Percentiles rank a stretch among this genome's conserved stretches.
phyloP scores from a whole-genome alignment of 768 basidiomycete genomes.

The Coprinopsis marcescibilis region DNA sequence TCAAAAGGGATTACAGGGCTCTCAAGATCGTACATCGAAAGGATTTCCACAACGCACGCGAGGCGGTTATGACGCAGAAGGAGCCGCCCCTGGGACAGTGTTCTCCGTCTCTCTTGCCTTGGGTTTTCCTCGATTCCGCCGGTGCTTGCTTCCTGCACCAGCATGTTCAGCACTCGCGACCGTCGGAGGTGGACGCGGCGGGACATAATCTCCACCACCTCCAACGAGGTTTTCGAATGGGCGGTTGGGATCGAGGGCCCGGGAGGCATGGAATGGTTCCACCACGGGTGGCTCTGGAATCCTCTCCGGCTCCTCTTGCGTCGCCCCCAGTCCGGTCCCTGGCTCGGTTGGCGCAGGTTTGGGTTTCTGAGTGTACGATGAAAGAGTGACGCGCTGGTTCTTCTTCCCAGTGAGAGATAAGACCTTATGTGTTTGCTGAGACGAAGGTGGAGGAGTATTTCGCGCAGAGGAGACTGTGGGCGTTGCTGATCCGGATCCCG shows the following conservation, averaged over 20 bases:
- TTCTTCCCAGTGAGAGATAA: conserved; percentile 48
- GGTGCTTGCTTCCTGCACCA: no score
- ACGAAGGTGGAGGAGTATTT: conserved; percentile 20
- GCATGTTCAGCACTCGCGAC: no score
- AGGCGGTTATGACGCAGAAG: no score
- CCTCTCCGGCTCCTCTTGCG: neutral
- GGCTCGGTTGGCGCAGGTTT: conserved; percentile 28
- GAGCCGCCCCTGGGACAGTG: no score
- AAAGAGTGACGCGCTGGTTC: conserved; percentile 46
- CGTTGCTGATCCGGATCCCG: no score
- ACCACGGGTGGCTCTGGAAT: neutral
- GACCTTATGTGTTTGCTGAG: conserved; percentile 45
- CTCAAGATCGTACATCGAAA: no score
- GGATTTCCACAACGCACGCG: no score
- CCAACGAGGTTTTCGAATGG: neutral
- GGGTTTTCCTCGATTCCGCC: no score
- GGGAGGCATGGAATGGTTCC: neutral
- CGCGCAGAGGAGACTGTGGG: conserved; percentile 8
- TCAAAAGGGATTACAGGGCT: no score
- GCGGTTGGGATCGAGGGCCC: neutral
- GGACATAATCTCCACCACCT: neutral
- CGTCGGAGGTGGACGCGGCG: neutral
- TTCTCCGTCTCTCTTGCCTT: no score
- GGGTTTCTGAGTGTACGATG: conserved; percentile 43
- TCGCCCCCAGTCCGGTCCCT: neutral